Evolutionary conservation across 2,329 filamentous ascomycete genomes (phyloP).

Genomic region (Sclerotinia trifoliorum): DNA sequence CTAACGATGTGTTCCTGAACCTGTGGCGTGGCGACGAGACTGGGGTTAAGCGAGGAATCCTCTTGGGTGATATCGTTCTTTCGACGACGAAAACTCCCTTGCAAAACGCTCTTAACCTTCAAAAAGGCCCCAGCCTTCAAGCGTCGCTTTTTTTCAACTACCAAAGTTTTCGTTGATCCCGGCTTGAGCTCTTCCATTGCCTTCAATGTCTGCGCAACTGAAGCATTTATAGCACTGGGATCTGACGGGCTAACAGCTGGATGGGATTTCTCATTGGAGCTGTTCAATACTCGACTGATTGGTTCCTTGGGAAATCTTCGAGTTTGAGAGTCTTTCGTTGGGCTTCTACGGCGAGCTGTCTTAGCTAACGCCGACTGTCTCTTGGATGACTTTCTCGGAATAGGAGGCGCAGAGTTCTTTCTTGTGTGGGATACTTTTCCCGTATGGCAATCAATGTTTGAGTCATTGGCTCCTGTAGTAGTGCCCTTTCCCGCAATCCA

Average conservation of each 20-base stretch:
- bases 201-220: conserved; percentile 1
- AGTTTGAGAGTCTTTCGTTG: background rate
- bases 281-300: background rate
- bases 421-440: conserved; percentile 21
- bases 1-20: conserved; percentile 21
- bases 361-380: conserved; percentile 25
- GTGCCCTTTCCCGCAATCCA: background rate
- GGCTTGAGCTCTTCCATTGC: conserved; percentile 14
- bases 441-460: background rate
- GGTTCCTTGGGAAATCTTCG: background rate
- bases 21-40: conserved; percentile 21
- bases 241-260: background rate
- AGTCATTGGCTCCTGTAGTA: background rate
- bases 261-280: background rate
- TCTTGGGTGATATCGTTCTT: conserved; percentile 26
- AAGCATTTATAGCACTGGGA: conserved; percentile 17
- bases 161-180: conserved; percentile 16
- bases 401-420: conserved; percentile 28
- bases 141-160: conserved; percentile 28
- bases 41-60: conserved; percentile 23
- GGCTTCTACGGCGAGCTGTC: conserved; percentile 9
- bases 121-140: conserved; percentile 30
- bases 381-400: conserved; percentile 34
- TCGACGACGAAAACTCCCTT: conserved; percentile 26
- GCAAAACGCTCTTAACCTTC: conserved; percentile 29